Evolutionary conservation across 2,329 filamentous ascomycete genomes (phyloP), one percentile per base, ranked within the genome.

Genomic region (Beauveria medogensis): DNA sequence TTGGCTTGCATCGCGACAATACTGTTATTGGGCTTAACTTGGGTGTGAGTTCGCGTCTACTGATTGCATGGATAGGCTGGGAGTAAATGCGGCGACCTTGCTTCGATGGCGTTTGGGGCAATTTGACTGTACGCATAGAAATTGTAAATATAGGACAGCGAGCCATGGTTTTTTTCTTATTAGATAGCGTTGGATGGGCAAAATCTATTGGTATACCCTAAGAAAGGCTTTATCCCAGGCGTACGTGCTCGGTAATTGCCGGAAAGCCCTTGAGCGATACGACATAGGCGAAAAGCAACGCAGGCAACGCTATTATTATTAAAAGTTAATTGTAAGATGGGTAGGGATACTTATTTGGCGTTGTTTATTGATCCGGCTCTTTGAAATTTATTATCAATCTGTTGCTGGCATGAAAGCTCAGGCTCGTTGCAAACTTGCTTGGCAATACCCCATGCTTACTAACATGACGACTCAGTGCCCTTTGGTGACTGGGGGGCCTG

Each of bases 91-190:
- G 24, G 57, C 50, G 28, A 44, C 41, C 40, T 40, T 30, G 57
- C 50, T 47, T 41, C 41, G 12, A 37, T 12, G 57, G 50, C 50
- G 50, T 60, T 60, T 41, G 37, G 20, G 41, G 16, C 1, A 12
- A 6, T 53, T 44, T 20, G 20, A 24, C 9, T 54, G 56, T 60
- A 47, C 9, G 57, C 26, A 26, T 53, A 59, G 34, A 47, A 41
- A 52, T 12, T 59, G 57, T 59, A 59, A 46, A 46, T 54, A 60
- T 54, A 54, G 57, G 57, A 16, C 37, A 60, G 57, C 50, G 41
- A 47, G 50, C 14, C 22, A 40, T 48, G 48, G 9, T 28, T 48
- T 53, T 44, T n/a, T 52, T 44, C 12, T 52, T 34, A 51, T 43
- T 58, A 51, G 55, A 58, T 52, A 44, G 47, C n/a, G 37, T 59